A percentile compares a stretch with the other conserved stretches of the same genome.
These are phyloP conservation scores for Lactarius tabidus DNA, from an alignment of 768 basidiomycete genomes.

Conservation along the genomic window DNA sequence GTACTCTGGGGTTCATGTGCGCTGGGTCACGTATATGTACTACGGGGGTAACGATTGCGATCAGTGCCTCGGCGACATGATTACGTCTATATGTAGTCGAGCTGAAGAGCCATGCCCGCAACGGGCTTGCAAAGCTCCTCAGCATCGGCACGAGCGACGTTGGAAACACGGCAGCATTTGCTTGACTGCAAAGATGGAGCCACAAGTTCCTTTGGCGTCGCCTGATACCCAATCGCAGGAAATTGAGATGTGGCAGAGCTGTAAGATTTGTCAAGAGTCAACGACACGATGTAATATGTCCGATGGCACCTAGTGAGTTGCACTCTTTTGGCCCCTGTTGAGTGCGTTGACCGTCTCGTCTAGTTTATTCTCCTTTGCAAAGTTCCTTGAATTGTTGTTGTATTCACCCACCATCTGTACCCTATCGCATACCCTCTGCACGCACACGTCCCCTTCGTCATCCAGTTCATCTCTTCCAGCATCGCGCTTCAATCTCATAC, in stretches of 20 bases:
- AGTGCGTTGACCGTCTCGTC: slow-evolving; percentile 37
- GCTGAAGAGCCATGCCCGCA: slow-evolving; percentile 38
- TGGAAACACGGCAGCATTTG: slow-evolving; percentile 23
- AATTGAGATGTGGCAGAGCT: slow-evolving; percentile 48
- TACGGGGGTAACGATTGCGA: slow-evolving; percentile 31
- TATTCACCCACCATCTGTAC: slow-evolving; percentile 34
- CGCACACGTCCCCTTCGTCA: slow-evolving; percentile 18
- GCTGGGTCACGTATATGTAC: slow-evolving; percentile 45
- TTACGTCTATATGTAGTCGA: slow-evolving; percentile 34
- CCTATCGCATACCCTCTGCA: slow-evolving; percentile 20
- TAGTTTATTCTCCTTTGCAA: slow-evolving; percentile 44
- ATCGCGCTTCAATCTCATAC: slow-evolving; percentile 37
- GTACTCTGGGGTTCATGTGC: slow-evolving; percentile 43
- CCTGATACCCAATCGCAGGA: slow-evolving; percentile 23
- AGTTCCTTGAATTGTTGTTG: slow-evolving; percentile 31
- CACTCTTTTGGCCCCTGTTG: slow-evolving; percentile 36
- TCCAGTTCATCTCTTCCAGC: slow-evolving; percentile 30
- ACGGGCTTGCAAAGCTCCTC: slow-evolving; percentile 31
- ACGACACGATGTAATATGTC: slow-evolving; percentile 38
- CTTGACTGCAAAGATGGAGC: slow-evolving; percentile 6
- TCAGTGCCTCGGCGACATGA: slow-evolving; percentile 41
- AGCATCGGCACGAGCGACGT: slow-evolving; percentile 19
- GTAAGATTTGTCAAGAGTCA: slow-evolving; percentile 42
- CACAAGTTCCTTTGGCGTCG: slow-evolving; percentile 1
- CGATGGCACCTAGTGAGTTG: slow-evolving; percentile 51